Conservation (phyloP, 768 basidiomycete species). For the Termitomyces sp. region DNA sequence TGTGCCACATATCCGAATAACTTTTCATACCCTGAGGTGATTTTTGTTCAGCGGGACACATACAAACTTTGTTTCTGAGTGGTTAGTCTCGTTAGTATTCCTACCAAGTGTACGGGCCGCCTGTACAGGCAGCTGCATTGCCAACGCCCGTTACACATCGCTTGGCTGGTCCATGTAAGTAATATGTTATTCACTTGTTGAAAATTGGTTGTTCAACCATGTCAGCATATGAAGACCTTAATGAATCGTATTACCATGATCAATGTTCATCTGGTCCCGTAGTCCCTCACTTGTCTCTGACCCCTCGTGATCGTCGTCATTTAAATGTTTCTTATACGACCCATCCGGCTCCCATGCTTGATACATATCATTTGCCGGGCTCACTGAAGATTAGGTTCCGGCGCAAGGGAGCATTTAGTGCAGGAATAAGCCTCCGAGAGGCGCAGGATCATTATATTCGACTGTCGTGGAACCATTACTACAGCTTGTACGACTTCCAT, state of each 20-base stretch:
- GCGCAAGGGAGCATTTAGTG: conserved; percentile 60
- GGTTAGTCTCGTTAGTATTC: conserved; percentile 28
- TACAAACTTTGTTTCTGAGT: not conserved
- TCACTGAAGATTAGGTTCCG: conserved; percentile 64
- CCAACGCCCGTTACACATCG: conserved; percentile 30
- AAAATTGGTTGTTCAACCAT: not conserved
- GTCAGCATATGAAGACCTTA: conserved; percentile 53
- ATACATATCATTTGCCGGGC: conserved; percentile 44
- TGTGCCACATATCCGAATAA: conserved; percentile 37
- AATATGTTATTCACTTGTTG: conserved; percentile 2
- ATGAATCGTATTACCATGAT: conserved; percentile 50
- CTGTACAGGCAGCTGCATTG: conserved; percentile 22
- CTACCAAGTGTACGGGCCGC: conserved; percentile 44
- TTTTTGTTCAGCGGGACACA: not conserved
- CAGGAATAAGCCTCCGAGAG: conserved; percentile 64
- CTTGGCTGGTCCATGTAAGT: conserved; percentile 37
- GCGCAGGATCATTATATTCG: conserved; percentile 56
- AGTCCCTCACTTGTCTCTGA: conserved; percentile 24
- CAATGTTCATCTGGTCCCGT: conserved; percentile 33
- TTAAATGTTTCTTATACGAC: conserved; percentile 46
- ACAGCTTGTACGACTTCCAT: conserved; percentile 58
- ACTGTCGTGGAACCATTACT: conserved; percentile 58
- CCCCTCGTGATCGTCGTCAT: conserved; percentile 40
- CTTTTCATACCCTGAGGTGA: conserved; percentile 29
- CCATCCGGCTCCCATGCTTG: conserved; percentile 27